Base-by-base conservation (phyloP, 2,329 filamentous ascomycete genomes). In the Talaromyces sp. region DNA sequence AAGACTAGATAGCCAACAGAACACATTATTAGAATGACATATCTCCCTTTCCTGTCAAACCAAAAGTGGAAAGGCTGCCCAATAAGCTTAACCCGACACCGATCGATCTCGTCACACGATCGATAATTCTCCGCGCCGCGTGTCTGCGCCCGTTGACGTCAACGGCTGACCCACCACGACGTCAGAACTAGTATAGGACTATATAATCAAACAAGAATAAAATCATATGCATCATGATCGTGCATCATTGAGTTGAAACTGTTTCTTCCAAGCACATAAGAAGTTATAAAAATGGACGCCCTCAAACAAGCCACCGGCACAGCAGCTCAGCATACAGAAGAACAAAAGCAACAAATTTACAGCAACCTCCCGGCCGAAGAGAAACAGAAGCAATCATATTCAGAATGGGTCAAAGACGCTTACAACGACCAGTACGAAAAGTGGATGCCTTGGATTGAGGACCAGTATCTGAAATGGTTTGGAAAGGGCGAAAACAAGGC, bases 371-470 rank as follows among this genome's bases (percentile, higher is more conserved):
- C 55, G 11, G 39, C 49, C 4, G 61, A 68, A 4, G 56, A 69
- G 11, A 63, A 67, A 52, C 39, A 69, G 13, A 63, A 65, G 13
- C 66, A 72, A 33, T 59, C 65, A 2, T 73, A 71, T 65, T 51
- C 67, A 9, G 74, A 79, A 61, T 80, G 78, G 78, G 69, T 75
- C 25, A 73, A 73, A 59, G 69, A 81, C 28, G 75, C 75, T 54
- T 84, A 84, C 73, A 80, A 82, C 67, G 69, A 77, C 44, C 77
- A 84, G 67, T 83, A 84, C 65, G 81, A 84, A 63, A 80, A 73
- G 63, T 84, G 82, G 82, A 77, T 83, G 72, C 82, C 82, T 0
- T 84, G 82, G 82, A 76, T 84, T 51, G 82, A 84, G 67, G 82
- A 84, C 67, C 74, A 82, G 67, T 84, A 84, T 64, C 70, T 84